phyloP scores from a whole-genome alignment of 2,329 filamentous ascomycete genomes.

The Tricladium varicosporioides region DNA sequence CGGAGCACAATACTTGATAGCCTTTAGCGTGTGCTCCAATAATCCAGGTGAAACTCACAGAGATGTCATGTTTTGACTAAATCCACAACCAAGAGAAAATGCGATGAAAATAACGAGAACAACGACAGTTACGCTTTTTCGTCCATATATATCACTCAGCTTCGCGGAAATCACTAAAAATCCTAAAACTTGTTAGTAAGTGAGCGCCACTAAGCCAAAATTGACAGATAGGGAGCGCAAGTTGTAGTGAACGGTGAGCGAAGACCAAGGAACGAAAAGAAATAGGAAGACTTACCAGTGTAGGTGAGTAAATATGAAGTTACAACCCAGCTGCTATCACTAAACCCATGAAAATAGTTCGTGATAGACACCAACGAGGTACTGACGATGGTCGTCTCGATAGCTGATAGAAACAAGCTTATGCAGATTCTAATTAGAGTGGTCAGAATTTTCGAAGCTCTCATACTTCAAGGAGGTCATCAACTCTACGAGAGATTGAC shows the following conservation, averaged over 20 bases:
- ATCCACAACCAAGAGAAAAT: conserved; percentile 11
- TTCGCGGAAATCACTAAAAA: conserved; percentile 53
- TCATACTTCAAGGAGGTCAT: no score
- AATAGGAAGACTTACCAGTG: not conserved
- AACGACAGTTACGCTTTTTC: conserved; percentile 6
- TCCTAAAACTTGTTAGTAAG: conserved; percentile 47
- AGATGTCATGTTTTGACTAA: not conserved
- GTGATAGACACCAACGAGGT: conserved; percentile 10
- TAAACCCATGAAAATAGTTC: conserved; percentile 5
- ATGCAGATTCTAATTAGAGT: conserved; percentile 23
- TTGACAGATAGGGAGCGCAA: not conserved
- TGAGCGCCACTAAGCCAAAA: not conserved
- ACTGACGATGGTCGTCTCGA: conserved; percentile 1
- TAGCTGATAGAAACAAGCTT: conserved; percentile 7
- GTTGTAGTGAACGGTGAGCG: not conserved
- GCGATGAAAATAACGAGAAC: conserved; percentile 11
- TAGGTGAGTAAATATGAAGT: conserved; percentile 10
- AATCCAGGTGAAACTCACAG: not conserved
- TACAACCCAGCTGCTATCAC: conserved; percentile 2
- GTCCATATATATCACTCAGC: conserved; percentile 36
- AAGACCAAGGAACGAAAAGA: not conserved
- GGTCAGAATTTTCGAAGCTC: not conserved
- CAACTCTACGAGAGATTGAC: not conserved
- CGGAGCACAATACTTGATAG: conserved; percentile 17
- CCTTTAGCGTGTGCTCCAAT: no score